A percentile compares a stretch with the other conserved stretches of the same genome.
Evolutionary conservation across 345 rosid species (phyloP).

Genomic region (Noccaea bulbosa): DNA sequence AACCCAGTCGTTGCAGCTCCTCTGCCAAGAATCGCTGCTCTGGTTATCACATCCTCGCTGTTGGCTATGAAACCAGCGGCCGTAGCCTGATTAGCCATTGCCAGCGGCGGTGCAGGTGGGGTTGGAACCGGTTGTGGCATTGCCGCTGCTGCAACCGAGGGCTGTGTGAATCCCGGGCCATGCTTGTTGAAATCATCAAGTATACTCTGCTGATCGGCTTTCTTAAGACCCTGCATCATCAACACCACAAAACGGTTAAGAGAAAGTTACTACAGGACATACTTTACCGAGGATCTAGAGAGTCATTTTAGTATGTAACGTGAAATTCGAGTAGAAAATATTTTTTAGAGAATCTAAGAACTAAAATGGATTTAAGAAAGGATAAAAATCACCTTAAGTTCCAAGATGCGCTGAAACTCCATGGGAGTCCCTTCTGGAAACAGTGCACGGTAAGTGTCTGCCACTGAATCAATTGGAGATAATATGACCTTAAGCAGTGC

Average conservation of each 20-base stretch:
- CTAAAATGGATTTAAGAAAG: slow-evolving; percentile 2
- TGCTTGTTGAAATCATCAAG: slow-evolving; percentile 91
- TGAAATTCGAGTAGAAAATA: not conserved
- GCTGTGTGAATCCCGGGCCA: slow-evolving; percentile 64
- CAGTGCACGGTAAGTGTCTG: slow-evolving; percentile 93
- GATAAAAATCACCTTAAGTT: slow-evolving; percentile 68
- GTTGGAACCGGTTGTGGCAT: slow-evolving; percentile 52
- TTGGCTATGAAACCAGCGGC: slow-evolving; percentile 76
- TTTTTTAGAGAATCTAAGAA: not conserved
- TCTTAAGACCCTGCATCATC: slow-evolving; percentile 73
- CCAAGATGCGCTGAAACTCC: slow-evolving; percentile 98
- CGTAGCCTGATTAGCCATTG: slow-evolving; percentile 50
- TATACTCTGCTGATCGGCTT: slow-evolving; percentile 86
- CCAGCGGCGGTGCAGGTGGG: slow-evolving; percentile 46
- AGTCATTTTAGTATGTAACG: not conserved
- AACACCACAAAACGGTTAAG: slow-evolving; percentile 14
- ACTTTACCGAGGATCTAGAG: not conserved
- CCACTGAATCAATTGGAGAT: slow-evolving; percentile 95
- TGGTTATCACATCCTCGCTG: slow-evolving; percentile 86
- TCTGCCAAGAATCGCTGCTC: slow-evolving; percentile 98
- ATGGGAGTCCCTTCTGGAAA: slow-evolving; percentile 97
- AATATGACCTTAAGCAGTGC: slow-evolving; percentile 98
- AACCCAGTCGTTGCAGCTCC: slow-evolving; percentile 98
- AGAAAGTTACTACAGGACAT: too few species aligned
- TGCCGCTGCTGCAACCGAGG: slow-evolving; percentile 45